Percentiles rank a stretch among this genome's conserved stretches.
Evolutionary conservation across 2,329 filamentous ascomycete species (phyloP).

Genomic region (Aureobasidium musti): DNA sequence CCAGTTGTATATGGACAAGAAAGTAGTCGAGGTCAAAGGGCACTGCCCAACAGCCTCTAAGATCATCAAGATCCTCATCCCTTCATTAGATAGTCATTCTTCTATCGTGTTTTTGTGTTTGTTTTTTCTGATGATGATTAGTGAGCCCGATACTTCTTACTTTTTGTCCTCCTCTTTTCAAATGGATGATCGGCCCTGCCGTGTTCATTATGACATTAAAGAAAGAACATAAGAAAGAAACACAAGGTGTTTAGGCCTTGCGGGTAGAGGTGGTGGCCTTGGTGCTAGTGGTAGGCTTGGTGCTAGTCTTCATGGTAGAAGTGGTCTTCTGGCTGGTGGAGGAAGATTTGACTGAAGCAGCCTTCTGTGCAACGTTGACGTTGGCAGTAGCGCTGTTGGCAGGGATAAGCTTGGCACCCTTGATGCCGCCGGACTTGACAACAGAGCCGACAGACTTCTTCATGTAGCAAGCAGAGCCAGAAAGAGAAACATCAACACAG

Average conservation of each 20-base stretch:
- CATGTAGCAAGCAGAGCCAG: constrained; percentile 40
- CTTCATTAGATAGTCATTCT: constrained; percentile 23
- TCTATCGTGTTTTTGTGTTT: constrained; percentile 11
- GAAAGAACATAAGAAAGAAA: constrained; percentile 5
- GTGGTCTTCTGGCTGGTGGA: not conserved
- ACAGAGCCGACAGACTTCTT: constrained; percentile 37
- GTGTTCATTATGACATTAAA: constrained; percentile 3
- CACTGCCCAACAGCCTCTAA: constrained; percentile 1
- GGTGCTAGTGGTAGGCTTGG: not conserved
- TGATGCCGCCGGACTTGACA: constrained; percentile 34
- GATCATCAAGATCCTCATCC: constrained; percentile 27
- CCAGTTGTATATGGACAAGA: constrained; percentile 24
- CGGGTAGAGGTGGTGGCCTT: constrained; percentile 6
- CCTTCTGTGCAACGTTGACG: constrained; percentile 8
- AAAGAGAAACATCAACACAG: constrained; percentile 41
- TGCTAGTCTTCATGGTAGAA: constrained; percentile 7
- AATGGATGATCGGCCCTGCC: constrained; percentile 11
- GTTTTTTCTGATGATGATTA: not conserved
- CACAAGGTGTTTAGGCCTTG: constrained; percentile 14
- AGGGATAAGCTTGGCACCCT: constrained; percentile 37
- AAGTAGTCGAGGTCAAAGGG: constrained; percentile 2
- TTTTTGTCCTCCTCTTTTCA: constrained; percentile 9
- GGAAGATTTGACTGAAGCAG: constrained; percentile 18
- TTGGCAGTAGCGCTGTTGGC: constrained; percentile 16
- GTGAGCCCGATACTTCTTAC: constrained; percentile 16